Base-by-base conservation (phyloP, 164 flowering plant species). In the Taxillus chinensis region DNA sequence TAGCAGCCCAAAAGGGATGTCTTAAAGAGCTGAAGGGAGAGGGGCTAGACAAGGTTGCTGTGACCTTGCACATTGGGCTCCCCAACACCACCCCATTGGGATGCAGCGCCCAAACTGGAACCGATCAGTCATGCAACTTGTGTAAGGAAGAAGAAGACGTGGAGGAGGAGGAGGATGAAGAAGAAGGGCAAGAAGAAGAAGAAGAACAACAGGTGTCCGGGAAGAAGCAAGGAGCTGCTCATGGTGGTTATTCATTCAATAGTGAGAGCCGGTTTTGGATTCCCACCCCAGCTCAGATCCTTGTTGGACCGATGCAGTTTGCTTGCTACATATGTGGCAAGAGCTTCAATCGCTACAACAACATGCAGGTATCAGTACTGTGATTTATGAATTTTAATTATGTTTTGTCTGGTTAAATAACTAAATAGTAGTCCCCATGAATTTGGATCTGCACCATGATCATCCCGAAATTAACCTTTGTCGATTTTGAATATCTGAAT, bases 261-360 rank as follows among this genome's bases (percentile, higher is more conserved):
- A 46, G 41, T 39, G 75, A 74, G 64, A 76, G 72, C 58, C 80
- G 87, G 75, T 90, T 84, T 77, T 90, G 97, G 97, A 90, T 90
- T 63, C 97, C 97, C 40, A 85, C 92, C 54, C 83, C 90, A 16
- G 76, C 97, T 15, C 97, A 90, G 79, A 88, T 90, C 64, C 87
- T 88, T 64, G 79, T 86, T 41, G 97, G 97, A 0, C 87, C 95
- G 5, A 85, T 87, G 73, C 95, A 83, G 62, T 90, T 88, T 79
- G 75, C 89, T 60, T 90, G 97, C 61, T 64, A 89, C 61, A 83
- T 90, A 6, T 90, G 97, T 72, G 76, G 74, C 81, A 90, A 90
- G 78, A 79, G 89, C 74, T 90, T 90, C 88, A 90, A 86, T 78
- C 78, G 97, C 70, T 90, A 88, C 79, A 90, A 88, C 70, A 90